phyloP scores from a whole-genome alignment of 179 eudicot species.

The Gypsophila paniculata region DNA sequence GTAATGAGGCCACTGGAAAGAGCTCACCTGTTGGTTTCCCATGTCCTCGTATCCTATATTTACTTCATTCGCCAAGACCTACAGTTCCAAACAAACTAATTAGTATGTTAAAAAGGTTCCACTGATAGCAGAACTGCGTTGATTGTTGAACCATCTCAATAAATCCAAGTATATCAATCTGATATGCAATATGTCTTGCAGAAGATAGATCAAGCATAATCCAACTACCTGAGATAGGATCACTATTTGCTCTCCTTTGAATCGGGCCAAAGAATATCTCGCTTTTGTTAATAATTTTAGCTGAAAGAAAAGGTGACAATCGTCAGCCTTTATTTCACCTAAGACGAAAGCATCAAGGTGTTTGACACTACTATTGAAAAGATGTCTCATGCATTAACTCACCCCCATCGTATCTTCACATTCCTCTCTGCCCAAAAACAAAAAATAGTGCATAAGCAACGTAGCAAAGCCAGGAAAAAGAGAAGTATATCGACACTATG shows the following conservation, averaged over 20 bases:
- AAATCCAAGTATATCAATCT: background rate
- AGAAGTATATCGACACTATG: background rate
- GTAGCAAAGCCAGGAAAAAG: constrained; percentile 7
- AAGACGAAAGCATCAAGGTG: background rate
- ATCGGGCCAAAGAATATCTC: constrained; percentile 73
- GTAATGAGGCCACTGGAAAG: background rate
- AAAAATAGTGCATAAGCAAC: constrained; percentile 26
- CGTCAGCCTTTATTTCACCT: background rate
- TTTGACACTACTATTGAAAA: background rate
- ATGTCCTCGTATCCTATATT: constrained; percentile 92
- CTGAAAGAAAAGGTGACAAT: constrained; percentile 31
- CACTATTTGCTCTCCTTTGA: constrained; percentile 85
- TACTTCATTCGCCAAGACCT: constrained; percentile 91
- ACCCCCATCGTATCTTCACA: constrained; percentile 93
- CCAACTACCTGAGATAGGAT: constrained; percentile 72
- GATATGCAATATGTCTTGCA: constrained; percentile 9
- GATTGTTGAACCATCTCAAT: background rate
- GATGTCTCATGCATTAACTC: constrained; percentile 25
- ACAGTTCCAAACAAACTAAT: constrained; percentile 5
- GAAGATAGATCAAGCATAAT: constrained; percentile 1
- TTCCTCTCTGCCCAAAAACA: constrained; percentile 58
- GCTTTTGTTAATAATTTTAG: constrained; percentile 81
- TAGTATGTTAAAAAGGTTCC: no score
- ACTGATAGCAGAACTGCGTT: no score
- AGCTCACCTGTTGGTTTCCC: constrained; percentile 82